Base-by-base conservation (phyloP, 2,329 filamentous ascomycete genomes). In the Cordyceps fumosorosea region DNA sequence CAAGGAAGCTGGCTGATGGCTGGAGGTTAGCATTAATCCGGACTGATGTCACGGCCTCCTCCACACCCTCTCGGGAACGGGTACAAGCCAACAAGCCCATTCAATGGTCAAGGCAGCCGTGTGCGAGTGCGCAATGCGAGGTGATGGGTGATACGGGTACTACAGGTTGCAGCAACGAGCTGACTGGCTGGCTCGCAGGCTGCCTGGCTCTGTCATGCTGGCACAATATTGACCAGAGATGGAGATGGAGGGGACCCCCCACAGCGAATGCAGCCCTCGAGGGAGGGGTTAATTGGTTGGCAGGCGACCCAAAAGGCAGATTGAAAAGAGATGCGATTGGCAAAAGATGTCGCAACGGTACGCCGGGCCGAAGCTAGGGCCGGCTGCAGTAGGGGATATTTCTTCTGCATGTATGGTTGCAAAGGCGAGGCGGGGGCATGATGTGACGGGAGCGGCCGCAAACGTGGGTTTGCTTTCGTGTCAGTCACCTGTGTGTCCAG, bases 111-210 rank as follows among this genome's bases (percentile, higher is more conserved):
- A 42, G 20, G 45, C 34, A 58, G 20, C 56, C 34, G 10, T 51
- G 56, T 14, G 47, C 47, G 16, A 22, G 56, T 18, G 45, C 32
- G 32, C 22, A 26, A 60, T 60, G 57, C 57, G 37, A 60, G 48
- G 57, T 60, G 57, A 60, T 60, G 53, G 48, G 57, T 60, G 57
- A 60, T 60, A 45, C 57, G 50, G 57, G 26, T 53, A 58, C 47
- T 51, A 58, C 45, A 29, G 56, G 32, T 40, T 22, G 47, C 40
- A 52, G 22, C n/a, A 44, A 22, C 29, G 32, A 32, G 50, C n/a
- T 18, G 32, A 52, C 32, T 22, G 51, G 32, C n/a, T 22, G 32
- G n/a, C 45, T 48, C 22, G 22, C 45, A 29, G 10, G n/a, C 18
- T 42, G 37, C 24, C 20, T 58, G 45, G 47, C 48, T 52, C 57